Conservation (phyloP, 139 green algal genomes). For the Pseudopediastrum boryanum region DNA sequence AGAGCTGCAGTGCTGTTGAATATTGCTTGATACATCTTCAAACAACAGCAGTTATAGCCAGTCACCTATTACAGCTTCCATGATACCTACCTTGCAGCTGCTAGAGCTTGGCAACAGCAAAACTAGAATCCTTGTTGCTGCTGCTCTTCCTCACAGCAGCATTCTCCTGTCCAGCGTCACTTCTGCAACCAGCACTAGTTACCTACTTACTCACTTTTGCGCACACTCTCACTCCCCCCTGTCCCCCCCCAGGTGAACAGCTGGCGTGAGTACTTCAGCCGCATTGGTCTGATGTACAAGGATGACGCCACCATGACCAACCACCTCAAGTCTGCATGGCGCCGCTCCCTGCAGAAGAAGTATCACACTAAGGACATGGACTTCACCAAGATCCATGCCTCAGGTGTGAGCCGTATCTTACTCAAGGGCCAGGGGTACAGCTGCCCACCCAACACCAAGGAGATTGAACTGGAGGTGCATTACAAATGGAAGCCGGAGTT, state of each 20-base stretch:
- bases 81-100: no score
- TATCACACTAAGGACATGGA: slow-evolving; percentile 39
- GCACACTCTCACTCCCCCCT: neutral
- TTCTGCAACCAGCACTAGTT: no score
- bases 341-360: slow-evolving; percentile 8
- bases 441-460: slow-evolving; percentile 40
- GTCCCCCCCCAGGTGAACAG: neutral
- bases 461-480: slow-evolving; percentile 18
- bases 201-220: no score
- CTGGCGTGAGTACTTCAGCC: slow-evolving; percentile 17
- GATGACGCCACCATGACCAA: slow-evolving; percentile 3
- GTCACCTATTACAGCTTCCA: no score
- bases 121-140: no score
- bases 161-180: no score
- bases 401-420: slow-evolving; percentile 40
- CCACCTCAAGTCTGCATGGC: slow-evolving; percentile 5
- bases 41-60: no score
- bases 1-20: no score
- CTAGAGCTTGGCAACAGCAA: no score
- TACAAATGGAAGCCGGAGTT: slow-evolving; percentile 10
- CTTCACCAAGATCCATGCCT: slow-evolving; percentile 33
- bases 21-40: no score
- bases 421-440: slow-evolving; percentile 47
- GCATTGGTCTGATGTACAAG: neutral
- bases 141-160: no score